Conservation (phyloP, 805 yeast species). For the Starmerella kuoi region DNA sequence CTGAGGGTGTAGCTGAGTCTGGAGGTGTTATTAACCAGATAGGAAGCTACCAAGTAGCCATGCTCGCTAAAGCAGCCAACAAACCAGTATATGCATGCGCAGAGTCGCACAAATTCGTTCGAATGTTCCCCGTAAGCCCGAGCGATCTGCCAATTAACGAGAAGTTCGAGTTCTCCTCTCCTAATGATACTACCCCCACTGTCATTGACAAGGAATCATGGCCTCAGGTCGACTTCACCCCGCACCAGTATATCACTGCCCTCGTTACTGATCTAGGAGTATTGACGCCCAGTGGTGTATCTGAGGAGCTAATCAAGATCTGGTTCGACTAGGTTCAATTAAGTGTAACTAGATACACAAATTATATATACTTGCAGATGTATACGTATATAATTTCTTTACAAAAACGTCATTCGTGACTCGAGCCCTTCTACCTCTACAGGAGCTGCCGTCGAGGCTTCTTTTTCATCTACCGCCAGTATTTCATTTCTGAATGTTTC, state of each 20-base stretch:
- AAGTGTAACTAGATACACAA: no score
- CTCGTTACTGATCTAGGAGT: constrained; percentile 94
- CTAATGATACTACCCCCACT: constrained; percentile 21
- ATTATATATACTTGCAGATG: neutral
- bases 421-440: no score
- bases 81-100: constrained; percentile 91
- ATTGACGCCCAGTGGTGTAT: constrained; percentile 91
- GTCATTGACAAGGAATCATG: constrained; percentile 29
- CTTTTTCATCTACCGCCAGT: constrained; percentile 2
- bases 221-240: constrained; percentile 80
- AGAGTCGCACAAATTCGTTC: constrained; percentile 89
- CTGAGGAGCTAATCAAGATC: constrained; percentile 95
- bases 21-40: constrained; percentile 92
- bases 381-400: neutral
- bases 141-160: constrained; percentile 67
- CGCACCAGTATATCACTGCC: constrained; percentile 91
- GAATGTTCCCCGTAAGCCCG: constrained; percentile 88
- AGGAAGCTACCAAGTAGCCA: constrained; percentile 91
- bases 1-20: constrained; percentile 97
- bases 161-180: constrained; percentile 32
- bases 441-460: no score
- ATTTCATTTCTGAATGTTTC: neutral
- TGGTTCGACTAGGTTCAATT: constrained; percentile 81
- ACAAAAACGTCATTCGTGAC: neutral
- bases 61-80: constrained; percentile 76